phyloP scores from a whole-genome alignment of 78 protist genomes.

The Dictyostelium discoideum region DNA sequence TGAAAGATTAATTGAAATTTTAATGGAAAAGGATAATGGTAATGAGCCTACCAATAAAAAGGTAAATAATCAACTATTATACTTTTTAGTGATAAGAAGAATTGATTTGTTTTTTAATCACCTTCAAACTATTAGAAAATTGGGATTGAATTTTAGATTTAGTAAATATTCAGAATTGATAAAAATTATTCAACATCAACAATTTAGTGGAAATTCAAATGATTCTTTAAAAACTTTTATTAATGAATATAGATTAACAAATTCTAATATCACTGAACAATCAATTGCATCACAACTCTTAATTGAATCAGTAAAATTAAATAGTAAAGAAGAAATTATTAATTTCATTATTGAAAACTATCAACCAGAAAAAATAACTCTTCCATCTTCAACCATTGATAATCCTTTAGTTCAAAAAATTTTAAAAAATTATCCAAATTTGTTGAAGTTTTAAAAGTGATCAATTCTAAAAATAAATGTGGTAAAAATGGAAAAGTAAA shows the following conservation, averaged over 20 bases:
- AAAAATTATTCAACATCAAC: not conserved
- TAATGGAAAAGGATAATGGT: not conserved
- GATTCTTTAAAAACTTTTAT: not conserved
- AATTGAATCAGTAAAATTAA: not conserved
- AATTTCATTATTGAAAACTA: not conserved
- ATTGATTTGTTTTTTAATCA: not conserved
- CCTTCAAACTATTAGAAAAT: not conserved
- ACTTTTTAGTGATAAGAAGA: not conserved
- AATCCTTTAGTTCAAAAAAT: not conserved
- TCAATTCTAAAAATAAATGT: too few relatives aligned
- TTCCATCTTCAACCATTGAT: not conserved
- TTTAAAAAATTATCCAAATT: not conserved
- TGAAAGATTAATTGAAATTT: not conserved
- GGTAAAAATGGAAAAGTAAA: too few relatives aligned
- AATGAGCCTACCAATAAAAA: too few relatives aligned
- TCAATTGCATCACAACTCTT: not conserved
- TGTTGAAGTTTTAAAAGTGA: too few relatives aligned
- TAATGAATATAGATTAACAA: too few relatives aligned
- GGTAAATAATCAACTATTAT: not conserved
- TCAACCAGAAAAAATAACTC: not conserved
- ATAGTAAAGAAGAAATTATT: not conserved
- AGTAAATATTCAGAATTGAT: not conserved
- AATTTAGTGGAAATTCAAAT: not conserved
- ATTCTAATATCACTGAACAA: not conserved
- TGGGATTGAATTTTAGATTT: too few relatives aligned